Evolutionary conservation across 169 alveolate species (phyloP), one percentile per base, ranked within the genome.

Genomic region (Plasmodium yoelii): DNA sequence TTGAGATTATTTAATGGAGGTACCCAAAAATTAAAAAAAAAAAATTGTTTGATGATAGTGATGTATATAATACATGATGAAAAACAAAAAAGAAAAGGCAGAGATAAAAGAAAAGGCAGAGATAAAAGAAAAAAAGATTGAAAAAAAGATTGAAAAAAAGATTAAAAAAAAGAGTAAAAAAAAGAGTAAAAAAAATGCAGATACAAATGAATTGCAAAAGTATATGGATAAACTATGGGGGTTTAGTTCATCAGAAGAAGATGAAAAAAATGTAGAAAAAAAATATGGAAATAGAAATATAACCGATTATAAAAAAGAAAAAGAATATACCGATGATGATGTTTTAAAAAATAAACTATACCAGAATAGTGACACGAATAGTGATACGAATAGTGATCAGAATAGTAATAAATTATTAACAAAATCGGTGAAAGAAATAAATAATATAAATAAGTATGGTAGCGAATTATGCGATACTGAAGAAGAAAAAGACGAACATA

Each of bases 201-300:
- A 47, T 47, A 39, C 19, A 47, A 19, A 2, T 51, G 13, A 63
- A 44, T 1, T 75, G 42, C 88, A 75, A 49, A 53, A 67, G 15
- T 75, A 75, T 24, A 75, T 75, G 88, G 65, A 75, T 39, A 18
- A 75, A 12, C 19, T 75, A 24, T 75, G 88, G 88, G 88, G 88
- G n/a, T 75, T 75, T 55, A 39, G 10, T 19, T 2, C 84, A 28
- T 49, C 42, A 26, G 61, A 73, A 10, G 73, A 39, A 0, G 68
- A 63, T 47, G 88, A 63, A 49, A 8, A 61, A 34, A 39, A 60
- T 26, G 26, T n/a, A 46, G 5, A 12, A 1, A 10, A 51, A 15
- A 15, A 51, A 12, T 0, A 47, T 1, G 1, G 56, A 47, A 10
- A 13, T 8, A 51, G 3, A 51, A 51, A 15, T 51, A 51, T 51